Evolutionary conservation across 2,329 filamentous ascomycete genomes (phyloP), one percentile per base, ranked within the genome.

Genomic region (Claviceps arundinis): DNA sequence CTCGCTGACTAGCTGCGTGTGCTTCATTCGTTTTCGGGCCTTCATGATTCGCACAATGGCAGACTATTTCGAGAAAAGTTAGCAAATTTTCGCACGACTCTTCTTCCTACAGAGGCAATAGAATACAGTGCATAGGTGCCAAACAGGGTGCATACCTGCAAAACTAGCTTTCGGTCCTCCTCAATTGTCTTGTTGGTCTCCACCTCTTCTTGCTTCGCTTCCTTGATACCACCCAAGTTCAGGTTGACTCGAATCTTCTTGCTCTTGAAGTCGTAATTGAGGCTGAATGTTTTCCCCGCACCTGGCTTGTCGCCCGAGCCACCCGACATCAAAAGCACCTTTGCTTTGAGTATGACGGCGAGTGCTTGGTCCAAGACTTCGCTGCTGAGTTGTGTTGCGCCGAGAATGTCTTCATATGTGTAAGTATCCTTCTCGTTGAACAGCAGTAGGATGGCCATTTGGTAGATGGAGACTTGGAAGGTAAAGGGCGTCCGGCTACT

Each of bases 131-230:
- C 30, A 34, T 11, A 34, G 30, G 30, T 34, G 9, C 30, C 30
- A 34, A 34, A 34, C 30, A 9, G 9, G 30, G 11, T 34, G 9
- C 84, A 69, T 78, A 95, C 91, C 84, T 98, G 93, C 65, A 97
- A 86, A 54, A 98, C 80, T 55, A 98, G 76, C 71, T 97, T 97
- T 56, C 93, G 81, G 68, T 98, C 93, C 70, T 98, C 93, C 73
- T 98, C 93, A 60, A 98, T 96, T 3, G 89, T 97, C 81, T 98
- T 98, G 75, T 97, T 95, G 6, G 93, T 98, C 65, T 98, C 93
- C 56, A 89, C 90, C 58, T 89, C 86, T 68, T 98, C 93, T 57
- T 93, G 87, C 77, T 96, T 97, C 64, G 91, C 85, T 71, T 98
- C 94, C 37, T 89, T 87, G 72, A 95, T 91, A 71, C 95, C 90